Evolutionary conservation across 73 alveolate species (phyloP).

Genomic region (Tetrahymena elliotti): DNA sequence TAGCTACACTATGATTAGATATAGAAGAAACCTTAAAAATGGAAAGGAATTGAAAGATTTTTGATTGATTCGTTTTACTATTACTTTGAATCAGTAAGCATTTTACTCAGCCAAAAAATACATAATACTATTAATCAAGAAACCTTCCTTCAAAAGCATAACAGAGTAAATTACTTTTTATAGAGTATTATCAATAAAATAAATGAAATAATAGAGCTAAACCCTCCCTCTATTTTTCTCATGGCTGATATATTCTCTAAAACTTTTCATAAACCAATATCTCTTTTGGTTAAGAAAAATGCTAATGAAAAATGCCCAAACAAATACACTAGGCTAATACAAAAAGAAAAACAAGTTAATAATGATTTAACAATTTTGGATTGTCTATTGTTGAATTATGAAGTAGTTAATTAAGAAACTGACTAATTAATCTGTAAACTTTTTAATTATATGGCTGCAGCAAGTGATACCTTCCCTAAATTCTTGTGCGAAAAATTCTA

Average conservation of each 20-base stretch:
- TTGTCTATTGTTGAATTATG: background rate
- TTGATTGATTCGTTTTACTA: background rate
- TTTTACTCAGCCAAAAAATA: too few relatives aligned
- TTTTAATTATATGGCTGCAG: background rate
- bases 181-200: too few relatives aligned
- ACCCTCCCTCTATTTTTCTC: background rate
- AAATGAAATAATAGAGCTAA: background rate
- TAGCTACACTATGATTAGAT: background rate
- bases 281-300: background rate
- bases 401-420: background rate
- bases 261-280: background rate
- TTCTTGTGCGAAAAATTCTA: background rate
- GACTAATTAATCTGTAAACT: background rate
- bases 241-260: background rate
- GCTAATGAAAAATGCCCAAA: background rate
- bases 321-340: background rate
- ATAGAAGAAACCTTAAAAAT: background rate
- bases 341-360: too few relatives aligned
- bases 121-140: too few relatives aligned
- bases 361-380: background rate
- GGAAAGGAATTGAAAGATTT: background rate
- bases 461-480: background rate
- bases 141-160: too few relatives aligned
- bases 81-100: background rate
- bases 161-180: background rate